Evolutionary conservation across 306 rosid species (phyloP).

Genomic region (Fragaria iinumae): DNA sequence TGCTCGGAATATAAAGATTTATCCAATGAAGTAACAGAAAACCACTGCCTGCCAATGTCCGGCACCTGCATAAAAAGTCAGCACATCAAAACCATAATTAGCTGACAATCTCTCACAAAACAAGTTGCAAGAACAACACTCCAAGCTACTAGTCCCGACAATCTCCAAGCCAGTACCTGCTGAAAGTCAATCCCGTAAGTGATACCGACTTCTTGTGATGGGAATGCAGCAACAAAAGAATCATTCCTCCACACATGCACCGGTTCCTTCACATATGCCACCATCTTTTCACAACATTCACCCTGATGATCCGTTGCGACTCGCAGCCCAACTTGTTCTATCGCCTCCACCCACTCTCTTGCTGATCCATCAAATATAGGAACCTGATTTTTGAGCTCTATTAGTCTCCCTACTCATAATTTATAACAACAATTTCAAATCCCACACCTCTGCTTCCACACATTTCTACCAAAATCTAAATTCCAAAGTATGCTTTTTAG

Average conservation of each 20-base stretch:
- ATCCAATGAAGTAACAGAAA: conserved; percentile 55
- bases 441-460: background rate
- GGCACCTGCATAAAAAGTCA: conserved; percentile 48
- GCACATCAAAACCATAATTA: background rate
- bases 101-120: background rate
- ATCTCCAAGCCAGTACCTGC: conserved; percentile 50
- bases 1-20: conserved; percentile 46
- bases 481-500: background rate
- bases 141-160: background rate
- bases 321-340: conserved; percentile 62
- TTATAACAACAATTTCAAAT: conserved; percentile 5
- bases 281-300: conserved; percentile 53
- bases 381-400: conserved; percentile 42
- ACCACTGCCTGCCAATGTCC: conserved; percentile 80
- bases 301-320: conserved; percentile 57
- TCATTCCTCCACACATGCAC: conserved; percentile 61
- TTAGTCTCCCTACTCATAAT: conserved; percentile 21
- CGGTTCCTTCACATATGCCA: conserved; percentile 68
- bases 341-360: conserved; percentile 71
- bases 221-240: conserved; percentile 77
- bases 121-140: background rate
- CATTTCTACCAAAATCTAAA: background rate
- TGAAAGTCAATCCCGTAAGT: conserved; percentile 77
- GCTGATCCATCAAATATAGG: conserved; percentile 96
- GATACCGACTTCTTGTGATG: conserved; percentile 50